Evolutionary conservation across 805 yeast species (phyloP).

Genomic region (Schizosaccharomyces lindneri): DNA sequence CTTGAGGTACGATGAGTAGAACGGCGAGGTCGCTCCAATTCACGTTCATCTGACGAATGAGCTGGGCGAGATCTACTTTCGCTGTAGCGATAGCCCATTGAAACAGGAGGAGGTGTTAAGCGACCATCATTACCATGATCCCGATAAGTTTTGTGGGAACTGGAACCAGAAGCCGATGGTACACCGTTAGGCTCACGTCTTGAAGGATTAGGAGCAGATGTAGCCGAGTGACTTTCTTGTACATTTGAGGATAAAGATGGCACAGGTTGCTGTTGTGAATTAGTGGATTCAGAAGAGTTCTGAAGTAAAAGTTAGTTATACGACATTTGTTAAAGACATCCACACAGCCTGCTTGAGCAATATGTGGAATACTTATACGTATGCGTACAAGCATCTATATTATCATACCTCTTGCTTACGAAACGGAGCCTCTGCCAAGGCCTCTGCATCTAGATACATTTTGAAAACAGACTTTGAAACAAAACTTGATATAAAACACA

Average conservation of each 20-base stretch:
- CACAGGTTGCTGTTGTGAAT: too few relatives aligned
- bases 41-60: too few relatives aligned
- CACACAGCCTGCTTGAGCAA: too few relatives aligned
- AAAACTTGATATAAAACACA: too few relatives aligned
- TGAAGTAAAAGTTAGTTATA: too few relatives aligned
- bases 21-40: too few relatives aligned
- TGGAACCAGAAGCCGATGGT: too few relatives aligned
- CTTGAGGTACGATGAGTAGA: background rate
- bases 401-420: background rate
- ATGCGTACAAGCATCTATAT: background rate
- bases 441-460: constrained; percentile 1
- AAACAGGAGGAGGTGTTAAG: background rate
- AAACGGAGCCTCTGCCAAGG: constrained; percentile 2
- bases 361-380: too few relatives aligned
- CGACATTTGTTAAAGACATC: too few relatives aligned
- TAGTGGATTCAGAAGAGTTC: too few relatives aligned
- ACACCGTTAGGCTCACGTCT: too few relatives aligned
- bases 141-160: background rate
- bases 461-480: background rate
- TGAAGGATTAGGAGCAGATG: background rate
- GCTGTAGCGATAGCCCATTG: background rate
- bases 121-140: background rate
- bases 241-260: too few relatives aligned
- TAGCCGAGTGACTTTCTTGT: background rate
- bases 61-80: background rate